These are phyloP conservation scores for Gloeophyllum trabeum DNA, from an alignment of 768 basidiomycete genomes.

Conservation along the genomic window DNA sequence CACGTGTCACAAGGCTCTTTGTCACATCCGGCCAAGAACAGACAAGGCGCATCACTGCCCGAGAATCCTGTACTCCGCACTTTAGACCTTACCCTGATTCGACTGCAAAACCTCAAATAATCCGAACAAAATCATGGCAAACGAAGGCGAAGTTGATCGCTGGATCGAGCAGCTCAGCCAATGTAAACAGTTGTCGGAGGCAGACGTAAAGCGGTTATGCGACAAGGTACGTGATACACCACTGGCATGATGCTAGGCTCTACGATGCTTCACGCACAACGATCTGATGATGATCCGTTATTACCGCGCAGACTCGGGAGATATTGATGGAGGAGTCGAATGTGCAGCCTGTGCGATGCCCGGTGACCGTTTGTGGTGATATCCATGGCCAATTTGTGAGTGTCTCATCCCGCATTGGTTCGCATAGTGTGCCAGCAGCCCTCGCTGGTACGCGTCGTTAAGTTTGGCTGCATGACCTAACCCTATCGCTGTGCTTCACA, in stretches of 20 bases:
- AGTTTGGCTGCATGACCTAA: too few relatives aligned
- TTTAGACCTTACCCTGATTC: not conserved
- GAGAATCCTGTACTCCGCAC: not conserved
- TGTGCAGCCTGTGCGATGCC: slow-evolving; percentile 96
- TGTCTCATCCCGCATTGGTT: slow-evolving; percentile 6
- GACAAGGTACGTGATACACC: slow-evolving; percentile 70
- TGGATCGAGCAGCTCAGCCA: slow-evolving; percentile 97
- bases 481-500: too few relatives aligned
- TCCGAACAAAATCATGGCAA: slow-evolving; percentile 8
- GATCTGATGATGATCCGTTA: slow-evolving; percentile 7
- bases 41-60: not conserved
- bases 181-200: slow-evolving; percentile 94
- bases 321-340: slow-evolving; percentile 99
- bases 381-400: slow-evolving; percentile 99
- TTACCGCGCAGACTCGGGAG: slow-evolving; percentile 70
- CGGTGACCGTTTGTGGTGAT: slow-evolving; percentile 98
- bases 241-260: too few relatives aligned
- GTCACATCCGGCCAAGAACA: not conserved
- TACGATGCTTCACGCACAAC: too few relatives aligned
- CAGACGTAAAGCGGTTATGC: slow-evolving; percentile 94
- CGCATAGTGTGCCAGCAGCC: too few relatives aligned
- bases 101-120: not conserved
- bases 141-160: slow-evolving; percentile 76
- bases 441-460: too few relatives aligned
- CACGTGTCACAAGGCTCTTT: too few relatives aligned